Percentiles rank a stretch among this genome's conserved stretches.
These are phyloP conservation scores for Aspergillus coremiiformis DNA, from an alignment of 495 filamentous ascomycete genomes.

Conservation along the genomic window DNA sequence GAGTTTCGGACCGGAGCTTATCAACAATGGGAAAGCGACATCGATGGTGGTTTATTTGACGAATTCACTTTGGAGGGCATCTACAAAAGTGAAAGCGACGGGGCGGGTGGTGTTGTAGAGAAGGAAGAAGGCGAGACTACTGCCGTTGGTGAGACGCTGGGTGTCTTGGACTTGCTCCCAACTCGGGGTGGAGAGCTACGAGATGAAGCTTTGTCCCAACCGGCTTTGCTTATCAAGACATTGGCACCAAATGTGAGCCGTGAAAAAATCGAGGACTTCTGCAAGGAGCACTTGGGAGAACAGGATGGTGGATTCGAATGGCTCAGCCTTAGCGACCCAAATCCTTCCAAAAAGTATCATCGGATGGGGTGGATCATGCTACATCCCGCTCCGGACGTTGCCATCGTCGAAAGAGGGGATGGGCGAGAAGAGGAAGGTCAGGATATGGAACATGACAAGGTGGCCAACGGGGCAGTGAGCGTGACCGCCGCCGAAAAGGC, in stretches of 20 bases:
- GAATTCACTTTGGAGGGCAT: constrained; percentile 94
- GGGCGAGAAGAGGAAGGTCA: constrained; percentile 57
- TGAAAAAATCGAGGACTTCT: constrained; percentile 86
- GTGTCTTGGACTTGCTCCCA: constrained; percentile 82
- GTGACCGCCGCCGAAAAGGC: constrained; percentile 68
- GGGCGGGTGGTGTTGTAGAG: constrained; percentile 76
- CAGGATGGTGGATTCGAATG: constrained; percentile 82
- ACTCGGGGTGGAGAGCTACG: constrained; percentile 70
- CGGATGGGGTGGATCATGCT: constrained; percentile 98
- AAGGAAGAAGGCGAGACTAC: constrained; percentile 92
- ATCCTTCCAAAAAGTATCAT: constrained; percentile 92
- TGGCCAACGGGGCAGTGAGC: constrained; percentile 17
- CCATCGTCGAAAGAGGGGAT: constrained; percentile 49
- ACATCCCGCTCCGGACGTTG: constrained; percentile 62
- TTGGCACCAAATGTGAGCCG: constrained; percentile 94
- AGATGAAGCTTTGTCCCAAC: constrained; percentile 75
- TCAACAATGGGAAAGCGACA: constrained; percentile 74
- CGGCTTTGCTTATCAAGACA: constrained; percentile 94
- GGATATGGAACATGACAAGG: constrained; percentile 41
- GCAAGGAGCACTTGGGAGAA: constrained; percentile 84
- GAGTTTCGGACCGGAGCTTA: constrained; percentile 69
- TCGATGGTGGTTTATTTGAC: constrained; percentile 78
- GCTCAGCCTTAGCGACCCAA: constrained; percentile 91
- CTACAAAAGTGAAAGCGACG: constrained; percentile 88
- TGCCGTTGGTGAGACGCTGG: constrained; percentile 82